Conservation (phyloP, 495 filamentous ascomycete species). For the Penicillium antarcticum region DNA sequence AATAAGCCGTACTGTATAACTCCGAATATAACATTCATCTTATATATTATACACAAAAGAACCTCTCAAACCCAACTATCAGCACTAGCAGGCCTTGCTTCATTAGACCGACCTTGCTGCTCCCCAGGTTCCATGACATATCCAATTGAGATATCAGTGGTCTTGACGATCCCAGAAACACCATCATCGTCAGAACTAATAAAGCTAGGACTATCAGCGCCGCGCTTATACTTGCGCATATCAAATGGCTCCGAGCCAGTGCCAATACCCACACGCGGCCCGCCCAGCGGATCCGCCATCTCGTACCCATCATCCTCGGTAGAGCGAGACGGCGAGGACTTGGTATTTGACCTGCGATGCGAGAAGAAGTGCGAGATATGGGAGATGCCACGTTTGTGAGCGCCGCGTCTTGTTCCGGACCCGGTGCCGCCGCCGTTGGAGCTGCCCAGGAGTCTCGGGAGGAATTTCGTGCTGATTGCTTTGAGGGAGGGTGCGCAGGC, state of each 20-base stretch:
- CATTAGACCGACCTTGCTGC: slow-evolving; percentile 4
- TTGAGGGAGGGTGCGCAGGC: slow-evolving; percentile 38
- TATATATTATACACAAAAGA: slow-evolving; percentile 1
- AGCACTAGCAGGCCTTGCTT: slow-evolving; percentile 15
- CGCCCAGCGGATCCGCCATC: background rate
- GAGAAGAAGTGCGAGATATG: background rate
- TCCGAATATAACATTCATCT: background rate
- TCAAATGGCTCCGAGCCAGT: slow-evolving; percentile 6
- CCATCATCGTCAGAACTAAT: slow-evolving; percentile 13
- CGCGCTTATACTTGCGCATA: slow-evolving; percentile 23
- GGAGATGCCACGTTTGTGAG: slow-evolving; percentile 9
- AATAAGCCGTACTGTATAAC: background rate
- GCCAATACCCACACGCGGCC: slow-evolving; percentile 7
- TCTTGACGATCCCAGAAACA: slow-evolving; percentile 20
- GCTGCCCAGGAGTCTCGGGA: slow-evolving; percentile 17
- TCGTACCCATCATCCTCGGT: background rate
- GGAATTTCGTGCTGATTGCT: slow-evolving; percentile 16
- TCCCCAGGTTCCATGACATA: slow-evolving; percentile 9
- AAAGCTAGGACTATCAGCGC: slow-evolving; percentile 18
- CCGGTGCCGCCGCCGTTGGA: slow-evolving; percentile 10
- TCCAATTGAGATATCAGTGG: slow-evolving; percentile 21
- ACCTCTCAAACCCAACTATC: slow-evolving; percentile 21
- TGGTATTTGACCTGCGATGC: no score
- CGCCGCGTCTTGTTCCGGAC: background rate
- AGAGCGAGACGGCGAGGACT: slow-evolving; percentile 1